Percentiles rank a stretch among this genome's conserved stretches.
Evolutionary conservation across 192 early-diverging fungal species (phyloP).

Genomic region (Bifiguratus adelaidae): DNA sequence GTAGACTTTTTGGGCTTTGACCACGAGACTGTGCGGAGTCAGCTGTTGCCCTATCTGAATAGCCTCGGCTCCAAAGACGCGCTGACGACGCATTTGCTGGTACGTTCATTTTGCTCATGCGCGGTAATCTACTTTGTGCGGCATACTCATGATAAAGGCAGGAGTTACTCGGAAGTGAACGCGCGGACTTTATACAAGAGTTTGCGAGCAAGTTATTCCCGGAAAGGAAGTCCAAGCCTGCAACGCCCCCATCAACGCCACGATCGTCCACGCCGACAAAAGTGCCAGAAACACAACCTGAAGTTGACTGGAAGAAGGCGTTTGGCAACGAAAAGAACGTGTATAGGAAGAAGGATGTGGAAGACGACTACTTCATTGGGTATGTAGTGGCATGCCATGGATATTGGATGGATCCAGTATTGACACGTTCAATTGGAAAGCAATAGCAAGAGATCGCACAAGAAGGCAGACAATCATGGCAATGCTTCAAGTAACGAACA

Average conservation of each 20-base stretch:
- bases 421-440: no score
- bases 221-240: constrained; percentile 4
- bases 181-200: constrained; percentile 17
- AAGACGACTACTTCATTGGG: constrained; percentile 8
- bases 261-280: background rate
- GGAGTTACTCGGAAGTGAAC: no score
- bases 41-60: constrained; percentile 24
- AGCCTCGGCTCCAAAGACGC: constrained; percentile 8
- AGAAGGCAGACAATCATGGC: no score
- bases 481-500: no score
- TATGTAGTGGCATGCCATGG: no score
- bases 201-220: constrained; percentile 15
- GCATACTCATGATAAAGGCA: no score
- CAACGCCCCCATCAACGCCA: background rate
- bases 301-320: background rate
- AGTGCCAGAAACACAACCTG: background rate
- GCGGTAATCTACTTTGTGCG: no score
- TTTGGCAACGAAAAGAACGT: constrained; percentile 8
- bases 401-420: no score
- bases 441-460: no score
- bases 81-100: constrained; percentile 14
- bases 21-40: constrained; percentile 15
- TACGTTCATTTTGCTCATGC: background rate
- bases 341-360: constrained; percentile 9
- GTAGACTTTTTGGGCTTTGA: constrained; percentile 23